These are phyloP conservation scores for Staphylotrichum tortipilum DNA, from an alignment of 495 filamentous ascomycete genomes.

Conservation along the genomic window DNA sequence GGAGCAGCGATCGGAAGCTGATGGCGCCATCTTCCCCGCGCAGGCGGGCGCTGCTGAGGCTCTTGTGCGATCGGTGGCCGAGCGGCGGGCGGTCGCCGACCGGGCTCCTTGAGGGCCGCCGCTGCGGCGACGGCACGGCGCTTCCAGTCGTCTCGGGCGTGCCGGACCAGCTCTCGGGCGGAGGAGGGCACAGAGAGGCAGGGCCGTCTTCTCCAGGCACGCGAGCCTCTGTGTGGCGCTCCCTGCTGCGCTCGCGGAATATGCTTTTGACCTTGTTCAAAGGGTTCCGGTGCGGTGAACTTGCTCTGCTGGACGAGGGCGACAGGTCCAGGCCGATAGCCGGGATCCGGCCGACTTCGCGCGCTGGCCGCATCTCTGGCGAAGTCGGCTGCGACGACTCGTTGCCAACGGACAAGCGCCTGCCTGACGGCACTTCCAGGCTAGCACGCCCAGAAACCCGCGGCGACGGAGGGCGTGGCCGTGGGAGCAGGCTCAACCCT, in stretches of 20 bases:
- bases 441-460: slow-evolving; percentile 28
- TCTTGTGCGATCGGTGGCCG: slow-evolving; percentile 33
- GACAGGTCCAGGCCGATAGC: slow-evolving; percentile 38
- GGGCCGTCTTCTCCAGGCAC: slow-evolving; percentile 19
- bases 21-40: slow-evolving; percentile 32
- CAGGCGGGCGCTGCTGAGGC: slow-evolving; percentile 29
- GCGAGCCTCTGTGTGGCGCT: slow-evolving; percentile 21
- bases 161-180: slow-evolving; percentile 11
- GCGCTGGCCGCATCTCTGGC: slow-evolving; percentile 24
- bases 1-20: slow-evolving; percentile 36
- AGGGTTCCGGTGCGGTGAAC: slow-evolving; percentile 37
- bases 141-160: slow-evolving; percentile 20
- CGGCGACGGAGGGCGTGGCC: slow-evolving; percentile 14
- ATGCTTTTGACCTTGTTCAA: slow-evolving; percentile 39
- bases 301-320: slow-evolving; percentile 31
- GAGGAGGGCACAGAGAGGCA: slow-evolving; percentile 8
- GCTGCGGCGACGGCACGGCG: slow-evolving; percentile 18
- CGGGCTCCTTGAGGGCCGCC: slow-evolving; percentile 32
- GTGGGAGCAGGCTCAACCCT: slow-evolving; percentile 9
- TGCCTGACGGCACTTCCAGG: slow-evolving; percentile 31
- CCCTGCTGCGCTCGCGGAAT: slow-evolving; percentile 40
- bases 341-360: slow-evolving; percentile 27
- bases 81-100: slow-evolving; percentile 17
- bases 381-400: slow-evolving; percentile 35
- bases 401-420: slow-evolving; percentile 32